These are phyloP conservation scores for Cladorrhinum sp. DNA, from an alignment of 2,329 filamentous ascomycete genomes.

Conservation along the genomic window DNA sequence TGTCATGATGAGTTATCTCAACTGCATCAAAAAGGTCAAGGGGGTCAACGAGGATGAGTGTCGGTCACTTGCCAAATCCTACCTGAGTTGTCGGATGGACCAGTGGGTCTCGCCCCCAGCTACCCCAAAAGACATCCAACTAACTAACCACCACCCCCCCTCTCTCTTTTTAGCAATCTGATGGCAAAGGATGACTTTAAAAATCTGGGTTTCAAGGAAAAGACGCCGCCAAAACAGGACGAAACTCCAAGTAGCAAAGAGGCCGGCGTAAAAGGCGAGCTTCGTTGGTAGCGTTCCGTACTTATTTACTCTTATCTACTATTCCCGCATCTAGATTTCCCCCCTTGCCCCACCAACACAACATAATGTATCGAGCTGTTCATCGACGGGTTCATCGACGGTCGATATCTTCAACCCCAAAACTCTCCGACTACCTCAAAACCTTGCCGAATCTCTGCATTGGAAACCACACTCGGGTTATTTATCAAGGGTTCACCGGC, in stretches of 20 bases:
- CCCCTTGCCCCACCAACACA: too few species aligned
- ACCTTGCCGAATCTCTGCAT: constrained; percentile 40
- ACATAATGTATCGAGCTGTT: background rate
- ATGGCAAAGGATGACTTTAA: constrained; percentile 96
- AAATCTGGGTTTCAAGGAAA: constrained; percentile 76
- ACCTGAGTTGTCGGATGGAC: constrained; percentile 92
- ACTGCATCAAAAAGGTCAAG: constrained; percentile 78
- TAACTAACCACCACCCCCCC: constrained; percentile 6
- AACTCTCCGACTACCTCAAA: too few species aligned
- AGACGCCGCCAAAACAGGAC: constrained; percentile 30
- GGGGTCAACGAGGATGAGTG: constrained; percentile 87
- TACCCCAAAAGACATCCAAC: background rate
- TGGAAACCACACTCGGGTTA: constrained; percentile 39
- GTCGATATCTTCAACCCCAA: too few species aligned
- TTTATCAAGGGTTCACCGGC: constrained; percentile 44
- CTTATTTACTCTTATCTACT: background rate
- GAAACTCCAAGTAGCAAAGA: constrained; percentile 17
- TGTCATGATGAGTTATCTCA: constrained; percentile 80
- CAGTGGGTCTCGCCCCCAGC: constrained; percentile 55
- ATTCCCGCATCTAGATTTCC: background rate
- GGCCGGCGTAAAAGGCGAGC: constrained; percentile 34
- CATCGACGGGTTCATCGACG: too few species aligned
- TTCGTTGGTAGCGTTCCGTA: constrained; percentile 32
- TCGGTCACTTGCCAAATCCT: constrained; percentile 79
- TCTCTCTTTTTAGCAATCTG: constrained; percentile 76